Conservation (phyloP, 352 stramenopile species). For the Vaucheria bursata region DNA sequence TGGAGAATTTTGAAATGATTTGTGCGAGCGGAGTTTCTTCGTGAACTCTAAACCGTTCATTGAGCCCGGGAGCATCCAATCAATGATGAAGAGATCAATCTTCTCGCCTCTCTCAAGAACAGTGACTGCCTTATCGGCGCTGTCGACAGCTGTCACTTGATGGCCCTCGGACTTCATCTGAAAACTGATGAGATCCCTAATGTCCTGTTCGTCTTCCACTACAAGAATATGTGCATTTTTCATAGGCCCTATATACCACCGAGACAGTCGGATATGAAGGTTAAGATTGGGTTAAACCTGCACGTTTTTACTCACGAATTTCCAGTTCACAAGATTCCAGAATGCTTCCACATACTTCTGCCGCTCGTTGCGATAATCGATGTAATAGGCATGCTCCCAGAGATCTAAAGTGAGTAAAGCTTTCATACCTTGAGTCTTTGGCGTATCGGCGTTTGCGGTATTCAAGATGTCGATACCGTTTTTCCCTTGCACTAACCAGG, state of each 20-base stretch:
- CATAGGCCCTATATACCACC: background rate
- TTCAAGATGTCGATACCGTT: background rate
- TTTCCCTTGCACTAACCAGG: background rate
- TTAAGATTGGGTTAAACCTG: slow-evolving; percentile 1
- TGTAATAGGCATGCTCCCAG: background rate
- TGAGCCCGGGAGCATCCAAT: background rate
- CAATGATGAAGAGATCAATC: background rate
- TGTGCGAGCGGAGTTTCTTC: background rate
- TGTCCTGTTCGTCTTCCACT: background rate
- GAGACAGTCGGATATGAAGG: background rate
- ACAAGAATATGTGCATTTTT: background rate
- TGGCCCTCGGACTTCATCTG: background rate
- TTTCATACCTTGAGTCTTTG: background rate
- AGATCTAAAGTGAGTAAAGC: background rate
- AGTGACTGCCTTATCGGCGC: background rate
- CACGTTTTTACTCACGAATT: background rate
- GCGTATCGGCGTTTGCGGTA: background rate
- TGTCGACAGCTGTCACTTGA: background rate
- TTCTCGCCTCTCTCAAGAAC: background rate
- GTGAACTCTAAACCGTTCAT: background rate
- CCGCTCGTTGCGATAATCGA: background rate
- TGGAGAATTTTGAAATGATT: background rate
- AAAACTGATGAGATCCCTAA: background rate
- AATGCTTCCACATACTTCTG: background rate
- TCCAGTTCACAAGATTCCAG: background rate